Evolutionary conservation across 129 eudicot species (phyloP).

Genomic region (Saposhnikovia divaricata): DNA sequence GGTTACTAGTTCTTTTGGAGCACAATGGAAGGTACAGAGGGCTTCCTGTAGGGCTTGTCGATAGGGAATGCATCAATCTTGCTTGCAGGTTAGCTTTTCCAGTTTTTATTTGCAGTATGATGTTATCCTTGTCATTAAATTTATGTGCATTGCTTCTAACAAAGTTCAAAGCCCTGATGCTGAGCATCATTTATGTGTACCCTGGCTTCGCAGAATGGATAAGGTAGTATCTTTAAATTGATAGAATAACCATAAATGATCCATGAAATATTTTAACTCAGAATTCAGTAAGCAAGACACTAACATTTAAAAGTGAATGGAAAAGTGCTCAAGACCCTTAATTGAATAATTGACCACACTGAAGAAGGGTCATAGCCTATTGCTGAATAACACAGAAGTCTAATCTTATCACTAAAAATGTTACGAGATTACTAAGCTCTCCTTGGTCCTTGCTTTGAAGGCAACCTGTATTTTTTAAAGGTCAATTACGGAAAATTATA

Average conservation of each 20-base stretch:
- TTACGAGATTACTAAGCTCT: neutral
- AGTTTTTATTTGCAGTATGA: slow-evolving; percentile 2
- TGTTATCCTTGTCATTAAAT: neutral
- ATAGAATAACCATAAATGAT: neutral
- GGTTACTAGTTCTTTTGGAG: slow-evolving; percentile 65
- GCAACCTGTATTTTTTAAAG: too few species aligned
- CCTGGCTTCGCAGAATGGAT: neutral
- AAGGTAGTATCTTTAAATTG: neutral
- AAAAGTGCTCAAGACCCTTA: too few species aligned
- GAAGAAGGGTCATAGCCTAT: neutral
- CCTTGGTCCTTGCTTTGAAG: neutral
- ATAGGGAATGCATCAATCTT: slow-evolving; percentile 61
- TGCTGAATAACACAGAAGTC: neutral
- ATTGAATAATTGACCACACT: neutral
- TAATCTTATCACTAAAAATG: neutral
- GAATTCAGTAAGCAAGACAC: neutral
- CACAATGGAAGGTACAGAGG: slow-evolving; percentile 21
- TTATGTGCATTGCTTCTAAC: neutral
- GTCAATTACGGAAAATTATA: neutral
- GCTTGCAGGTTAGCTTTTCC: slow-evolving; percentile 63
- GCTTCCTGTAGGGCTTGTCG: slow-evolving; percentile 69
- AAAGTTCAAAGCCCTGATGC: neutral
- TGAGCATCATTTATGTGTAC: neutral
- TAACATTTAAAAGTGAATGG: neutral
- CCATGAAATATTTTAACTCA: neutral